phyloP scores from a whole-genome alignment of 257 asterid genomes.

The Thymus quinquecostatus region DNA sequence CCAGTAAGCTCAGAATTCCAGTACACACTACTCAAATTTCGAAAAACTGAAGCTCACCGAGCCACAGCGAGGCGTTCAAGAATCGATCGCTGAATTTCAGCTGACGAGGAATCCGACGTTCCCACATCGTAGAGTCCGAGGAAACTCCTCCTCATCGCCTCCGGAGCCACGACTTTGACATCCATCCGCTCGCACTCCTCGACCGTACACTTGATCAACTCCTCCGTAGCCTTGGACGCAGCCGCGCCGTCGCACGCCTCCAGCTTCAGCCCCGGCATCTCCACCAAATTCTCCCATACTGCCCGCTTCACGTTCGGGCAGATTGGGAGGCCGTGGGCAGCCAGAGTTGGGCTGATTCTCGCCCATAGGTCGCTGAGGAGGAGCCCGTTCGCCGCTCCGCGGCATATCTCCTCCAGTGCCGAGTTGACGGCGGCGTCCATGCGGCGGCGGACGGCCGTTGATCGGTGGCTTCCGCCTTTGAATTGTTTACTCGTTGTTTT shows the following conservation, averaged over 20 bases:
- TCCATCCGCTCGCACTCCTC: slow-evolving; percentile 60
- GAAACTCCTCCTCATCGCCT: slow-evolving; percentile 68
- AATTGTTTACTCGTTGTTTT: neutral
- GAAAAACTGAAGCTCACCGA: slow-evolving; percentile 47
- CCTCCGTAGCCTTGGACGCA: slow-evolving; percentile 34
- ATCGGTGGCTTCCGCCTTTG: slow-evolving; percentile 8
- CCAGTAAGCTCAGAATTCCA: neutral
- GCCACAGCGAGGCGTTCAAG: slow-evolving; percentile 82
- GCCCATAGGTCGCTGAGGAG: slow-evolving; percentile 68
- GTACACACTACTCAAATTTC: neutral
- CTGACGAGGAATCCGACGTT: slow-evolving; percentile 50
- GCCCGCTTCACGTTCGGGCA: slow-evolving; percentile 71
- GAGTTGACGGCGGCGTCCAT: slow-evolving; percentile 75
- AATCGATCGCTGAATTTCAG: slow-evolving; percentile 54
- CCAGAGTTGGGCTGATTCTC: slow-evolving; percentile 50
- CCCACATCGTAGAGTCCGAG: slow-evolving; percentile 71
- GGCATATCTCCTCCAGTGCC: slow-evolving; percentile 83
- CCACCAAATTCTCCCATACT: slow-evolving; percentile 69
- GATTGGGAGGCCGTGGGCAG: slow-evolving; percentile 51
- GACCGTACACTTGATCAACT: slow-evolving; percentile 37
- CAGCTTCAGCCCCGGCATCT: slow-evolving; percentile 65
- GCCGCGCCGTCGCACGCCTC: slow-evolving; percentile 37
- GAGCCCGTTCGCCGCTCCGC: slow-evolving; percentile 62
- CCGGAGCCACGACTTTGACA: slow-evolving; percentile 67
- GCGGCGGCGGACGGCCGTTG: slow-evolving; percentile 38